These are phyloP conservation scores for Xylariaceae sp. DNA, from an alignment of 2,329 filamentous ascomycete genomes.

Conservation along the genomic window DNA sequence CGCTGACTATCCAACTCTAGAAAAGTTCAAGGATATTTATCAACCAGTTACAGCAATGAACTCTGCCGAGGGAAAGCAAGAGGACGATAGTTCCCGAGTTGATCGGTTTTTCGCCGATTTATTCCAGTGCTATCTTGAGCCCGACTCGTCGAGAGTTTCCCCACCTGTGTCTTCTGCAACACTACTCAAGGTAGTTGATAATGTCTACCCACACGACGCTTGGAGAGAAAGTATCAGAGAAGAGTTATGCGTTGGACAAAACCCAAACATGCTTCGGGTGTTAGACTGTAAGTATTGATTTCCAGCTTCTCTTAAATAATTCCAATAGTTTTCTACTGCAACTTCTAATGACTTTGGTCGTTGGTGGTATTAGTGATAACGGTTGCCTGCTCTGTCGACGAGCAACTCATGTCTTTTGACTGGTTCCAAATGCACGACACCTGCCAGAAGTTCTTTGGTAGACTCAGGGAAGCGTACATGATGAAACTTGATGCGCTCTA, in stretches of 20 bases:
- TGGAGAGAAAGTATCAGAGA: not conserved
- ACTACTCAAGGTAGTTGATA: not conserved
- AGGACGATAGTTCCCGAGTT: not conserved
- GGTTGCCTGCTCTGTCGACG: not conserved
- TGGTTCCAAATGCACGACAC: conserved; percentile 8
- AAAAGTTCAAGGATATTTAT: not conserved
- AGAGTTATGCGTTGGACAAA: not conserved
- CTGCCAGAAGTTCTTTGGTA: conserved; percentile 8
- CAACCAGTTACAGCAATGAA: not conserved
- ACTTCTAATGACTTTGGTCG: not conserved
- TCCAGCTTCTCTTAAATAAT: not conserved
- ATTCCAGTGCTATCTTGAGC: not conserved
- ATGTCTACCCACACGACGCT: not conserved
- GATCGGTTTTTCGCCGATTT: not conserved
- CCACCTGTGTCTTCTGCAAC: not conserved
- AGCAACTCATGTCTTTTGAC: conserved; percentile 1
- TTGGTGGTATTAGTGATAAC: not conserved
- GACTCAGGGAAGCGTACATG: not conserved
- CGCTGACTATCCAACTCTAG: not conserved
- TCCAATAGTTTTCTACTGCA: not conserved
- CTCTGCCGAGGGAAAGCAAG: not conserved
- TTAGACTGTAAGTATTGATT: not conserved
- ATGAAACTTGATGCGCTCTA: not conserved
- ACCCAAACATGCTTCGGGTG: not conserved
- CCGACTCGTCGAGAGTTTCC: not conserved